These are phyloP conservation scores for Pyronema domesticum DNA, from an alignment of 495 filamentous ascomycete species.

Conservation along the genomic window DNA sequence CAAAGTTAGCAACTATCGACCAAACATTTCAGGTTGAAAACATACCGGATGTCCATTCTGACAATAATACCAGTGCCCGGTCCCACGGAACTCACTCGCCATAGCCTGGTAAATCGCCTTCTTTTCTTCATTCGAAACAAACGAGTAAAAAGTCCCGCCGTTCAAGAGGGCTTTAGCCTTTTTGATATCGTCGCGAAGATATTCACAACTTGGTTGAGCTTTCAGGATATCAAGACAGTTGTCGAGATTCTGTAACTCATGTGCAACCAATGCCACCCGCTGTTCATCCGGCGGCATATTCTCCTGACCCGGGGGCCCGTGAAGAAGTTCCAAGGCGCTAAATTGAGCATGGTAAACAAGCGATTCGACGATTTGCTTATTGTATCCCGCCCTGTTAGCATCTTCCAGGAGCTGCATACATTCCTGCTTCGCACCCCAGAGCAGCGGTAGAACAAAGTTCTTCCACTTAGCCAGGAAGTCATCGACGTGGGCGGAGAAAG, in stretches of 20 bases:
- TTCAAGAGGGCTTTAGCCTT: slow-evolving; percentile 26
- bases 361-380: slow-evolving; percentile 23
- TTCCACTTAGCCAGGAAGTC: background rate
- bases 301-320: slow-evolving; percentile 2
- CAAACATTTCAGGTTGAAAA: too few species aligned
- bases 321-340: slow-evolving; percentile 20
- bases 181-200: slow-evolving; percentile 23
- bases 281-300: slow-evolving; percentile 6
- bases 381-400: background rate
- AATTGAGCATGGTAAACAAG: slow-evolving; percentile 26
- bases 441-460: background rate
- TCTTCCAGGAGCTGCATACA: slow-evolving; percentile 4
- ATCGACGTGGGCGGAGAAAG: slow-evolving; percentile 1
- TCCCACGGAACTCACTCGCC: slow-evolving; percentile 33
- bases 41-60: slow-evolving; percentile 42
- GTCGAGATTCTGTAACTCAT: background rate
- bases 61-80: slow-evolving; percentile 54
- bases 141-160: slow-evolving; percentile 23
- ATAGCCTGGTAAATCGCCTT: slow-evolving; percentile 33
- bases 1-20: too few species aligned
- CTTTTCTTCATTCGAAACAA: slow-evolving; percentile 27
- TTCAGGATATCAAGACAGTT: slow-evolving; percentile 3
- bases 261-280: background rate
- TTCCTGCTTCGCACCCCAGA: slow-evolving; percentile 3
- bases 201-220: slow-evolving; percentile 12